Base-by-base conservation (phyloP, 306 rosid genomes). In the Trifolium repens region DNA sequence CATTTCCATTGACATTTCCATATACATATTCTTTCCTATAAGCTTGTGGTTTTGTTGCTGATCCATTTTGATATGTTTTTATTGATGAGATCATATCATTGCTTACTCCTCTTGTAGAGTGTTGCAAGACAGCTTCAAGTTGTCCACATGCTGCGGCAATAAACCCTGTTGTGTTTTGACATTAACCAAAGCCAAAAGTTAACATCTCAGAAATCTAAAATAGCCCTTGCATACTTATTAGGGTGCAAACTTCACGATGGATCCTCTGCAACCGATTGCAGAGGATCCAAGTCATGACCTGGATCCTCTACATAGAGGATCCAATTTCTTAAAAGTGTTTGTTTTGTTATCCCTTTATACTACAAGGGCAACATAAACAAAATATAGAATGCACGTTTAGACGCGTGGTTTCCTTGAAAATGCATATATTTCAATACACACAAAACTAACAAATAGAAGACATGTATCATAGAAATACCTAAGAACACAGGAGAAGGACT, bases 121-220 rank as follows among this genome's bases (percentile, higher is more conserved):
- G 73, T 34, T 71, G 90, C 39, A 88, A 75, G 24, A 85, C 73
- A 54, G 72, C 79, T 60, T 88, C 96, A 76, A 90, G 68, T 78
- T 88, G 74, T 59, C 97, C 85, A 53, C 98, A 82, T 78, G 97
- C 87, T 14, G 98, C 97, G 60, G 87, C 94, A 44, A 91, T 80
- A 37, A 94, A 91, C 71, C 98, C 98, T 93, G 81, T 68, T 89
- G 81, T 68, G 77, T 24, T 78, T 67, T 10, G 59, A 57, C 55
- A 44, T 22, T 43, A 65, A 49, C 9, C 62, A 50, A 50, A 71
- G 46, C 30, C 69, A 53, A 0, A 79, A 57, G 79, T 24, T 22
- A 16, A 61, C 66, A 74, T 57, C 39, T 46, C 59, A 69, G 14
- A 57, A 71, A 19, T 40, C 59, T 52, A 13, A 71, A 47, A 13